Evolutionary conservation across 1,139 yeast genomes (phyloP).

Genomic region (Barnettozyma hawaiiensis): DNA sequence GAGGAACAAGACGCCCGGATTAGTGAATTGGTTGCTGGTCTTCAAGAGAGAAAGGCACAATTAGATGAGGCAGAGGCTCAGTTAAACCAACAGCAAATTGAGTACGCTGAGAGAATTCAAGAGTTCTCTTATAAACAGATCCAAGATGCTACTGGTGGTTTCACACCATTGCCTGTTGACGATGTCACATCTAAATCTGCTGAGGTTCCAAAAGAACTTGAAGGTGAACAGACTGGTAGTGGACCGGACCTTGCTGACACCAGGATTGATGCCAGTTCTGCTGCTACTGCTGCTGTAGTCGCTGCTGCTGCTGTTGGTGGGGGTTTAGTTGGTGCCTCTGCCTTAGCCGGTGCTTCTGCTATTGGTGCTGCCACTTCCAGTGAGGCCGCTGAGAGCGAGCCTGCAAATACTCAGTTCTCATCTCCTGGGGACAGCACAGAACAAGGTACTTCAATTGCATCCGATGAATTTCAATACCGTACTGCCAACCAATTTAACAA

Average conservation of each 20-base stretch:
- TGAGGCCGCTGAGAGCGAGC: conserved; percentile 23
- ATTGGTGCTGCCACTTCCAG: conserved; percentile 30
- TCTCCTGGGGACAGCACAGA: conserved; percentile 27
- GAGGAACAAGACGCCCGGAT: conserved; percentile 33
- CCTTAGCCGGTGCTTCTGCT: conserved; percentile 22
- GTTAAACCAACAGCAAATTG: conserved; percentile 32
- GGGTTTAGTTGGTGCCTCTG: conserved; percentile 30
- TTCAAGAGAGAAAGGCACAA: conserved; percentile 31
- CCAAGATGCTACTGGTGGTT: conserved; percentile 31
- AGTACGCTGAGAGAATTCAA: conserved; percentile 34
- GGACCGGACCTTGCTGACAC: conserved; percentile 21
- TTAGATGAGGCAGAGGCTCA: conserved; percentile 34
- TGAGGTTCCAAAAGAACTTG: neutral
- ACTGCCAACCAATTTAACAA: conserved; percentile 32
- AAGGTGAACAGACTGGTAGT: conserved; percentile 10
- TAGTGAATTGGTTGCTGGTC: conserved; percentile 29
- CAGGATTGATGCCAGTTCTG: conserved; percentile 18
- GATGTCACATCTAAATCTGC: conserved; percentile 20
- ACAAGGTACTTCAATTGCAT: conserved; percentile 31
- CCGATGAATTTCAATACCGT: conserved; percentile 39
- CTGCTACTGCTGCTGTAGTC: conserved; percentile 23
- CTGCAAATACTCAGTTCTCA: conserved; percentile 20
- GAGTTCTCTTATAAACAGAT: conserved; percentile 33
- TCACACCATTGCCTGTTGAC: conserved; percentile 27
- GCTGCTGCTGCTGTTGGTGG: conserved; percentile 20